Evolutionary conservation across 345 rosid genomes (phyloP), one percentile per base, ranked within the genome.

Genomic region (Iberis pinnata): DNA sequence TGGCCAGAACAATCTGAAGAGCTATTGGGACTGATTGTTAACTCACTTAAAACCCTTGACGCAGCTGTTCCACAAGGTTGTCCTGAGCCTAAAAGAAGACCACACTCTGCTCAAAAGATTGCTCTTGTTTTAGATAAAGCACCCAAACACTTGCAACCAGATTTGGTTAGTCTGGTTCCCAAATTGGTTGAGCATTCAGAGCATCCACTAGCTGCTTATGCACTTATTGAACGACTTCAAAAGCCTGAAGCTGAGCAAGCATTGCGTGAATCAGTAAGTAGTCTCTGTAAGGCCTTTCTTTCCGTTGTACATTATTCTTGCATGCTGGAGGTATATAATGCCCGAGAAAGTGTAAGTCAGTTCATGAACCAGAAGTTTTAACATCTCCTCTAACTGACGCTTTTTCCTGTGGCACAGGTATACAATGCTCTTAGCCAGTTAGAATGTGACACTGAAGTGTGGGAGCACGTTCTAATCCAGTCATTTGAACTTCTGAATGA

Each of bases 1-100:
- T 86, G 97, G 95, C 94, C 95, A 1, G 97, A 93, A 73, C 97
- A 93, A 73, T 93, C 95, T 24, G 99, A 86, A 81, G 99, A 93
- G 80, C 89, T 93, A 25, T 62, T 93, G 51, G 95, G 97, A 66
- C 73, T 93, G 78, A 93, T 93, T 68, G 89, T 93, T 12, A 86
- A 93, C 73, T 93, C 97, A 49, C 76, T 93, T 63, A 83, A 90
- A 78, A 80, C 97, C 60, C 80, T 83, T 42, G 99, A 93, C 60
- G 94, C 95, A 69, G 92, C 86, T 68, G 92, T 82, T 74, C 95
- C 94, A 36, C 94, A 86, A 56, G 87, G 94, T 63, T 88, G 92
- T 67, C 95, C 89, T 8, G 99, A 88, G 78, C 97, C 97, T 18
- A 78, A 83, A 70, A 65, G 99, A 50, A 75, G 97, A 61, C 97